Conservation (phyloP, 2,329 filamentous ascomycete species). For the Epichloe brachyelytri region DNA sequence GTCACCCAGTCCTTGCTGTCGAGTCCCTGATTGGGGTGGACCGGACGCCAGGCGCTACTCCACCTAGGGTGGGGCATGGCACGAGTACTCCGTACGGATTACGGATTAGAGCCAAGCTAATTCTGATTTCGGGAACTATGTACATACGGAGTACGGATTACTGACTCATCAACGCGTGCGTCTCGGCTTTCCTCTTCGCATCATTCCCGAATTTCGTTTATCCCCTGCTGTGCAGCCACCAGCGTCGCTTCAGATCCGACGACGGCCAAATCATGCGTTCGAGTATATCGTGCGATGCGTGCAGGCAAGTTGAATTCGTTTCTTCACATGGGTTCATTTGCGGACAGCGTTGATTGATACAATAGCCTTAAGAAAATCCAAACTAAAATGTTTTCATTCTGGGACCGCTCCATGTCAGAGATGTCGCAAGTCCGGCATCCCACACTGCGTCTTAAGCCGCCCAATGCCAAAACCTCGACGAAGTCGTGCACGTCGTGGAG, state of each 20-base stretch:
- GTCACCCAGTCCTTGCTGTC: too few relatives aligned
- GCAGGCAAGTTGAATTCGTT: slow-evolving; percentile 14
- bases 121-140: background rate
- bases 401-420: slow-evolving; percentile 19
- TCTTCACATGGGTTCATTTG: background rate
- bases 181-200: background rate
- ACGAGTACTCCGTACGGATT: too few relatives aligned
- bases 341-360: too few relatives aligned
- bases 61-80: too few relatives aligned
- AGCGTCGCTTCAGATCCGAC: background rate
- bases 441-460: slow-evolving; percentile 15
- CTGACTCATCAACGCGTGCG: background rate
- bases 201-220: background rate
- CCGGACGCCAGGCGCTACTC: too few relatives aligned
- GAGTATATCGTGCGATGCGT: slow-evolving; percentile 22
- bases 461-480: slow-evolving; percentile 6
- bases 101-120: background rate
- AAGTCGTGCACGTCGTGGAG: slow-evolving; percentile 2
- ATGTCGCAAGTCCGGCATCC: slow-evolving; percentile 15
- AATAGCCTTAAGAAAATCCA: slow-evolving; percentile 15
- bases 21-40: too few relatives aligned
- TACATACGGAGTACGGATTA: background rate
- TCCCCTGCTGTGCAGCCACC: background rate
- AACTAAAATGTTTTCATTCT: slow-evolving; percentile 22
- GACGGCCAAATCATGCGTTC: slow-evolving; percentile 16